These are phyloP conservation scores for Leccinum obscurum DNA, from an alignment of 768 basidiomycete genomes.

Conservation along the genomic window DNA sequence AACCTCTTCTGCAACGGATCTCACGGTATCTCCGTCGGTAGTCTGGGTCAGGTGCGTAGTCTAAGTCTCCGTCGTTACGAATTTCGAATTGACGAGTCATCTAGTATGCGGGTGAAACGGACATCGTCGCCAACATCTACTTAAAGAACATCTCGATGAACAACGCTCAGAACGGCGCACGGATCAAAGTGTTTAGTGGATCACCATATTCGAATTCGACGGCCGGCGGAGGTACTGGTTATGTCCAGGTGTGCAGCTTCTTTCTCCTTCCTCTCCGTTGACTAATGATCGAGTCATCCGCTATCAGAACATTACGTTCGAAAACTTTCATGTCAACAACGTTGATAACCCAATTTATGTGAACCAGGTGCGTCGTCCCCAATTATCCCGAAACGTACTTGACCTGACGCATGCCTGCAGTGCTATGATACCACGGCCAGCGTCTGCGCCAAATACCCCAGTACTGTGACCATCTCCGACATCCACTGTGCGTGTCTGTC, in stretches of 20 bases:
- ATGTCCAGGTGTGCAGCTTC: constrained; percentile 33
- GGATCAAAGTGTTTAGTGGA: constrained; percentile 54
- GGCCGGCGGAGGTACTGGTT: constrained; percentile 44
- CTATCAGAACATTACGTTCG: constrained; percentile 25
- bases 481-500: constrained; percentile 39
- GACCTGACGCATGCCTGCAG: constrained; percentile 16
- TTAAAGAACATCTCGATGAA: constrained; percentile 44
- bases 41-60: constrained; percentile 40
- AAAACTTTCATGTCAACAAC: constrained; percentile 32
- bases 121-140: constrained; percentile 46
- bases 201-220: constrained; percentile 39
- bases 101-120: constrained; percentile 39
- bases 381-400: too few relatives aligned
- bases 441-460: constrained; percentile 40
- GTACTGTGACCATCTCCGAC: constrained; percentile 40
- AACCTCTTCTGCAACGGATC: constrained; percentile 43
- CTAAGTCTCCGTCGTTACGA: too few relatives aligned
- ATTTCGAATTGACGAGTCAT: background rate
- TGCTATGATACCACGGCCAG: constrained; percentile 38
- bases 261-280: background rate
- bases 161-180: constrained; percentile 48
- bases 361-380: constrained; percentile 28
- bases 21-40: constrained; percentile 49
- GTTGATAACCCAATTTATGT: constrained; percentile 46
- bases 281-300: background rate